Conservation (phyloP, 2,329 filamentous ascomycete genomes). For the Phaeoacremonium minimum region DNA sequence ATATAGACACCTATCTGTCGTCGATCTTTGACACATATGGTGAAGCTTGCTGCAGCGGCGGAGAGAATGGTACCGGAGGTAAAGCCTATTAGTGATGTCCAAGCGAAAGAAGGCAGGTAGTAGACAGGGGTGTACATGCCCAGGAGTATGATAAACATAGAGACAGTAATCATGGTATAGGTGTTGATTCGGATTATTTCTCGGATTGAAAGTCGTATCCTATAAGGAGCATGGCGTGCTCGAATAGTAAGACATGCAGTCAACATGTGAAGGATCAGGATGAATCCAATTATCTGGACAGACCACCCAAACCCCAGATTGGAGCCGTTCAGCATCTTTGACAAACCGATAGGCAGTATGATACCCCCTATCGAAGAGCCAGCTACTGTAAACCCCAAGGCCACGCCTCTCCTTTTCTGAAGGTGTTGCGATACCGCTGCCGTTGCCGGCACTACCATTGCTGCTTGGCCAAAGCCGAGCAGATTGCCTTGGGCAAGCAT, state of each 20-base stretch:
- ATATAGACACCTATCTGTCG: constrained; percentile 49
- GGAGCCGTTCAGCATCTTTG: constrained; percentile 33
- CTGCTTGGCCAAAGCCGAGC: constrained; percentile 65
- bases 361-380: constrained; percentile 69
- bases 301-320: constrained; percentile 43
- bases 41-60: constrained; percentile 22
- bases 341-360: constrained; percentile 49
- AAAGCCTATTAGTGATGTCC: constrained; percentile 23
- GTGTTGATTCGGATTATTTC: constrained; percentile 55
- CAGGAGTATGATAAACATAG: constrained; percentile 68
- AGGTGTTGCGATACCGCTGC: constrained; percentile 78
- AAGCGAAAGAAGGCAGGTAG: constrained; percentile 70
- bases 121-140: constrained; percentile 70
- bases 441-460: constrained; percentile 75
- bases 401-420: constrained; percentile 65
- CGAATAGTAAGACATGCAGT: constrained; percentile 43
- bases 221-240: constrained; percentile 47
- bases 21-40: constrained; percentile 30
- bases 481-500: constrained; percentile 72
- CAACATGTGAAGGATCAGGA: constrained; percentile 39
- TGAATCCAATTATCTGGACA: constrained; percentile 44
- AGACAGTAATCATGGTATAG: constrained; percentile 56
- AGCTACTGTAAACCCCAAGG: constrained; percentile 76
- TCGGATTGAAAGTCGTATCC: constrained; percentile 47
- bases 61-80: constrained; percentile 18